phyloP scores from a whole-genome alignment of 2,329 filamentous ascomycete species.

The Microascus cirrosus region DNA sequence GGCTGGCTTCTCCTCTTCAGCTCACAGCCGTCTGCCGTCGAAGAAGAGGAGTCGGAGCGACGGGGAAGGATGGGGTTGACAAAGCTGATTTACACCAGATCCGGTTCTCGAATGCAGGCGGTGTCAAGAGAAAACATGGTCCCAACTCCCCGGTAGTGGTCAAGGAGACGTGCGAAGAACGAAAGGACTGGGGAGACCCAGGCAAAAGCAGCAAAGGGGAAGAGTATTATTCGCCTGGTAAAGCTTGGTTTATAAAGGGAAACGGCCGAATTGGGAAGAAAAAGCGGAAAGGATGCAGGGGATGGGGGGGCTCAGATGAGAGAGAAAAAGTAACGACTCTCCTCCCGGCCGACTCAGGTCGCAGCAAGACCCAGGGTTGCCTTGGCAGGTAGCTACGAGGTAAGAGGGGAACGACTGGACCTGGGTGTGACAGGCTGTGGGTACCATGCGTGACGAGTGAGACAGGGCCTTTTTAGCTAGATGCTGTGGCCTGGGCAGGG shows the following conservation, averaged over 20 bases:
- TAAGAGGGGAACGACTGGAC: not conserved
- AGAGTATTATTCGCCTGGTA: not conserved
- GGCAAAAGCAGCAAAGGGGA: not conserved
- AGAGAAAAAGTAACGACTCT: not conserved
- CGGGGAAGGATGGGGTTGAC: not conserved
- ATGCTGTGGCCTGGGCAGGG: not conserved
- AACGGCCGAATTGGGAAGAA: not conserved
- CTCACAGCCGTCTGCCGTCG: not conserved
- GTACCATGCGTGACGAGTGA: not conserved
- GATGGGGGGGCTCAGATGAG: not conserved
- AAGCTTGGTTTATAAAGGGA: not conserved
- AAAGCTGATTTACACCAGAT: not conserved
- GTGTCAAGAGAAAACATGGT: constrained; percentile 1
- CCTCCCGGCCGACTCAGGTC: not conserved
- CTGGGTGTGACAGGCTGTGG: not conserved
- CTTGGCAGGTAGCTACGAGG: not conserved
- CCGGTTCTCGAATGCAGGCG: not conserved
- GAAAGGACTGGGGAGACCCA: not conserved
- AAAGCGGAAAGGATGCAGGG: not conserved
- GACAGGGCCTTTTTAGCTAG: not conserved
- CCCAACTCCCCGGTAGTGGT: not conserved
- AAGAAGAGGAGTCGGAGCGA: not conserved
- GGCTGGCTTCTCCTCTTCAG: not conserved
- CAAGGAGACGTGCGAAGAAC: not conserved
- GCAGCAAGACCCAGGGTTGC: not conserved